phyloP scores from a whole-genome alignment of 1,284 basidiomycete species.

The Leccinum olivaceoglutinosum region DNA sequence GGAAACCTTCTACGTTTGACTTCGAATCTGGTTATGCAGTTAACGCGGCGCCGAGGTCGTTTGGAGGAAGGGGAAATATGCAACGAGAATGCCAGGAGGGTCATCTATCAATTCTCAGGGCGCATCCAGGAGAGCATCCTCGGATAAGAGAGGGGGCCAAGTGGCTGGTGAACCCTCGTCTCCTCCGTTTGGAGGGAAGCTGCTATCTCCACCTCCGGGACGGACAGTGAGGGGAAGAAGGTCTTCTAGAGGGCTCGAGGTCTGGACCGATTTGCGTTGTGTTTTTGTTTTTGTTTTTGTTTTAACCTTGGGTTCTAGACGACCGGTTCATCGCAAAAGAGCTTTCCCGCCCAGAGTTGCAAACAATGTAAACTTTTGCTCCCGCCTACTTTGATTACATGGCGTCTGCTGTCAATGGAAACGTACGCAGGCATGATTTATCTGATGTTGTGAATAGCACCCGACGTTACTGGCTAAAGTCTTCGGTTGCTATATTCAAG shows the following conservation, averaged over 20 bases:
- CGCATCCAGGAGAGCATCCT: slow-evolving; percentile 62
- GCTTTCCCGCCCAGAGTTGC: slow-evolving; percentile 86
- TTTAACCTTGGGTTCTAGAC: slow-evolving; percentile 45
- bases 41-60: slow-evolving; percentile 67
- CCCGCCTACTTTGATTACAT: slow-evolving; percentile 98
- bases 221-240: too few species aligned
- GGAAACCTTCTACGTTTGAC: slow-evolving; percentile 70
- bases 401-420: slow-evolving; percentile 76
- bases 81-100: slow-evolving; percentile 43
- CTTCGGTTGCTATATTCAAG: slow-evolving; percentile 94
- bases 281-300: not conserved
- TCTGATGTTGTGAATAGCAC: slow-evolving; percentile 46
- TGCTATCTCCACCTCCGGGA: too few species aligned
- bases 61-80: slow-evolving; percentile 36
- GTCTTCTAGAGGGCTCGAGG: too few species aligned
- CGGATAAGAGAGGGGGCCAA: slow-evolving; percentile 40
- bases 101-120: slow-evolving; percentile 50
- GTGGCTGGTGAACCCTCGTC: too few species aligned
- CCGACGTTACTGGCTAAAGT: slow-evolving; percentile 95
- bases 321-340: slow-evolving; percentile 99
- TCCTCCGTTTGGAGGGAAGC: too few species aligned
- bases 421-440: slow-evolving; percentile 42
- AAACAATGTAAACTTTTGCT: slow-evolving; percentile 95
- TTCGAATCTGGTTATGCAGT: slow-evolving; percentile 86
- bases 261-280: too few species aligned